Evolutionary conservation across 139 green algal species (phyloP), one percentile per base, ranked within the genome.

Genomic region (Tetraselmis chui): DNA sequence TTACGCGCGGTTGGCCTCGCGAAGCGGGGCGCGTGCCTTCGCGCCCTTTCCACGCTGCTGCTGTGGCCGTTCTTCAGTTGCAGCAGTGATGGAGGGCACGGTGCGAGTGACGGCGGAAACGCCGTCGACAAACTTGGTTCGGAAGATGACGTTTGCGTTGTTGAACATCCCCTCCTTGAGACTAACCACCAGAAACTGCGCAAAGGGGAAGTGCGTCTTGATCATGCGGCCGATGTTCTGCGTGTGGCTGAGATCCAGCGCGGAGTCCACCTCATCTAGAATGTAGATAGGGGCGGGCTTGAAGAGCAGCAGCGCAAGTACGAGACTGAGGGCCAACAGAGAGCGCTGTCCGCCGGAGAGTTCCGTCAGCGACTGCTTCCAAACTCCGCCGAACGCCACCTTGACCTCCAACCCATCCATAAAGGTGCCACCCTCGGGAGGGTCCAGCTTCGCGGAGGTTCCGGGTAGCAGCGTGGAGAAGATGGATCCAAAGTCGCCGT

Each of bases 131-230:
- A 99, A 98, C 86, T 98, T 97, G 79, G 97, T 99, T 29, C 96
- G 89, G 91, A 98, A 99, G 77, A 99, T 92, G 77, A 99, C 94
- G 87, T 99, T 98, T 77, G 97, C 97, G 88, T 99, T 99, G 91
- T 93, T 96, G 91, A 99, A 99, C 95, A 99, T 98, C 76, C 97
- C 97, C 86, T 99, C 97, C 90, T 99, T 99, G 0, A 98, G 88
- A 1, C 89, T 95, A 22, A 92, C 89, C 29, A 92, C 87, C 23
- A 94, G 84, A 77, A 95, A 94, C 86, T 96, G 92, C 0, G 89
- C 94, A 79, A 98, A 89, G 23, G 97, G 96, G 91, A 99, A 99
- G 91, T 99, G 94, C 31, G 89, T 79, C 83, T 95, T 96, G 88
- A 99, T 99, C 96, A 99, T 98, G 83, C 90, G 85, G 23, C 96